phyloP scores from a whole-genome alignment of 2,329 filamentous ascomycete genomes.

The Paraphoma chrysanthemicola region DNA sequence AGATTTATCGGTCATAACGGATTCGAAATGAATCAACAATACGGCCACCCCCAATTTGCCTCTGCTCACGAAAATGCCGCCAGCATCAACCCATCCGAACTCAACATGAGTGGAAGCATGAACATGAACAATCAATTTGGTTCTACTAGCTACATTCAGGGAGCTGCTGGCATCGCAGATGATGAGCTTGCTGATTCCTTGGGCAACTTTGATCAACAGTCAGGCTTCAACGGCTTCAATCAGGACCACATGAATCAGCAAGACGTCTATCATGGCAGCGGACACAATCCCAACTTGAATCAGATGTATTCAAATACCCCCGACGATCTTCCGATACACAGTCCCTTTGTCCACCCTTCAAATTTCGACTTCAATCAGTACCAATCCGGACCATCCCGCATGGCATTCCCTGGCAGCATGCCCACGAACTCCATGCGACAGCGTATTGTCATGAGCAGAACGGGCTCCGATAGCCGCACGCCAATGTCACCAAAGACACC shows the following conservation, averaged over 20 bases:
- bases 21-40: conserved; percentile 61
- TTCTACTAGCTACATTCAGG: conserved; percentile 75
- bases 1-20: conserved; percentile 58
- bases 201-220: conserved; percentile 58
- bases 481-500: conserved; percentile 90
- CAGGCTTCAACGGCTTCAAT: conserved; percentile 57
- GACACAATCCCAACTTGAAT: conserved; percentile 69
- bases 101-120: conserved; percentile 72
- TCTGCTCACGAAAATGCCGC: conserved; percentile 45
- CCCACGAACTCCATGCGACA: conserved; percentile 41
- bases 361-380: conserved; percentile 81
- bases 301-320: conserved; percentile 86
- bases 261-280: conserved; percentile 57
- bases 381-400: conserved; percentile 69
- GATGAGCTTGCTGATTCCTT: conserved; percentile 84
- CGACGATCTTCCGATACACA: conserved; percentile 89
- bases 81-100: conserved; percentile 81
- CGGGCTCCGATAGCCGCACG: conserved; percentile 72
- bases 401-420: conserved; percentile 40
- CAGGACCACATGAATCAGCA: conserved; percentile 64
- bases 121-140: conserved; percentile 64
- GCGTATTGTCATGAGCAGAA: conserved; percentile 62
- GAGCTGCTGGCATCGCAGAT: conserved; percentile 80
- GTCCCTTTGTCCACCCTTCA: conserved; percentile 74
- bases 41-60: conserved; percentile 56